Percentiles rank a stretch among this genome's conserved stretches.
phyloP scores from a whole-genome alignment of 192 early-diverging fungal genomes.

The Coemansia reversa region DNA sequence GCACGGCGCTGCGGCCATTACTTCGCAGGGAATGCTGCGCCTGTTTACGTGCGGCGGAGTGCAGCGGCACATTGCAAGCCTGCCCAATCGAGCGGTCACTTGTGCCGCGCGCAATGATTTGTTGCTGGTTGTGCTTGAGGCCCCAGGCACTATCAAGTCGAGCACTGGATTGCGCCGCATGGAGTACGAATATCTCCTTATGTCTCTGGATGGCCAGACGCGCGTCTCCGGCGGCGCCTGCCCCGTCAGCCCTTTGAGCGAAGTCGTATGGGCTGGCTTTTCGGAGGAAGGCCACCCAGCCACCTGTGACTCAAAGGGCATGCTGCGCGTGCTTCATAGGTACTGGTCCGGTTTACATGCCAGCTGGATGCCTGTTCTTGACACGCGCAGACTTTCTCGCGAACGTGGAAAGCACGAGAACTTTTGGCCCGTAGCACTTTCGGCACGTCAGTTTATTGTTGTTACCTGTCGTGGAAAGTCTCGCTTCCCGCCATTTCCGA shows the following conservation, averaged over 20 bases:
- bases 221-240: slow-evolving; percentile 52
- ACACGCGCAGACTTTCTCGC: slow-evolving; percentile 52
- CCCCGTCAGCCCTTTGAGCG: slow-evolving; percentile 61
- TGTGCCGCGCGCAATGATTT: slow-evolving; percentile 41
- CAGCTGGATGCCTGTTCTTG: slow-evolving; percentile 83
- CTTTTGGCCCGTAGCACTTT: slow-evolving; percentile 88
- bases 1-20: slow-evolving; percentile 67
- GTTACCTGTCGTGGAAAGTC: slow-evolving; percentile 59
- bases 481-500: slow-evolving; percentile 65
- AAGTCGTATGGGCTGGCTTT: slow-evolving; percentile 82
- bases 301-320: slow-evolving; percentile 77
- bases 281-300: slow-evolving; percentile 74
- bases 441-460: slow-evolving; percentile 68
- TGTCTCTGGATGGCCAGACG: slow-evolving; percentile 38
- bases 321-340: slow-evolving; percentile 68
- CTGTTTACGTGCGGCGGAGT: slow-evolving; percentile 77
- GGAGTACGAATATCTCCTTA: slow-evolving; percentile 44
- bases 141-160: slow-evolving; percentile 23
- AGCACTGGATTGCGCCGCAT: slow-evolving; percentile 14
- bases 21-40: slow-evolving; percentile 72
- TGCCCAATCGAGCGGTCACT: slow-evolving; percentile 57
- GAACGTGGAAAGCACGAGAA: slow-evolving; percentile 52
- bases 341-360: slow-evolving; percentile 58
- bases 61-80: slow-evolving; percentile 69
- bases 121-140: slow-evolving; percentile 37